Conservation (phyloP, 2,329 filamentous ascomycete species). For the Hymenoscyphus infarciens region DNA sequence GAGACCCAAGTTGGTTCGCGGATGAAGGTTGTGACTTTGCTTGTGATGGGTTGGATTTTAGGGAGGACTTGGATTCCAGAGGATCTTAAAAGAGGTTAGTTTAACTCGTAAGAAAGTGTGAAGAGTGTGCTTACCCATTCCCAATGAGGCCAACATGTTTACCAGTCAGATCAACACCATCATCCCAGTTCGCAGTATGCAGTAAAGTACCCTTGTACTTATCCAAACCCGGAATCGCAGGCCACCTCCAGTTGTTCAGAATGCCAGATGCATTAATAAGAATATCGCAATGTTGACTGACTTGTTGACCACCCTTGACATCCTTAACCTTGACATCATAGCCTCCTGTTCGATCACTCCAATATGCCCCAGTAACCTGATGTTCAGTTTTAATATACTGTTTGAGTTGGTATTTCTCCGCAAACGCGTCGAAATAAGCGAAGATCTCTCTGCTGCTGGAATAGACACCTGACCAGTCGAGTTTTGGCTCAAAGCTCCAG, state of each 20-base stretch:
- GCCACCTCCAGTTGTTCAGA: conserved; percentile 49
- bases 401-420: conserved; percentile 50
- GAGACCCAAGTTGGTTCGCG: conserved; percentile 40
- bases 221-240: conserved; percentile 46
- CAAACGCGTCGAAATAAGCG: conserved; percentile 49
- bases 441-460: conserved; percentile 56
- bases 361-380: conserved; percentile 47
- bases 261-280: conserved; percentile 25
- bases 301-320: conserved; percentile 33
- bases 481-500: conserved; percentile 56
- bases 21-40: conserved; percentile 48
- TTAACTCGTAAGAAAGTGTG: conserved; percentile 22
- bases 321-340: conserved; percentile 45
- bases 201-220: conserved; percentile 50
- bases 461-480: conserved; percentile 54
- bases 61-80: conserved; percentile 48
- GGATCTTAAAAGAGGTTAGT: conserved; percentile 29
- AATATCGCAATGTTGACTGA: conserved; percentile 22
- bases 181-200: conserved; percentile 54
- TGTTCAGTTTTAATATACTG: conserved; percentile 55
- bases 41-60: conserved; percentile 41
- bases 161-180: conserved; percentile 45
- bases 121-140: conserved; percentile 47
- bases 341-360: conserved; percentile 47
- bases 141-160: conserved; percentile 55